These are phyloP conservation scores for Scortechinia acanthostroma DNA, from an alignment of 2,329 filamentous ascomycete genomes.

Conservation along the genomic window DNA sequence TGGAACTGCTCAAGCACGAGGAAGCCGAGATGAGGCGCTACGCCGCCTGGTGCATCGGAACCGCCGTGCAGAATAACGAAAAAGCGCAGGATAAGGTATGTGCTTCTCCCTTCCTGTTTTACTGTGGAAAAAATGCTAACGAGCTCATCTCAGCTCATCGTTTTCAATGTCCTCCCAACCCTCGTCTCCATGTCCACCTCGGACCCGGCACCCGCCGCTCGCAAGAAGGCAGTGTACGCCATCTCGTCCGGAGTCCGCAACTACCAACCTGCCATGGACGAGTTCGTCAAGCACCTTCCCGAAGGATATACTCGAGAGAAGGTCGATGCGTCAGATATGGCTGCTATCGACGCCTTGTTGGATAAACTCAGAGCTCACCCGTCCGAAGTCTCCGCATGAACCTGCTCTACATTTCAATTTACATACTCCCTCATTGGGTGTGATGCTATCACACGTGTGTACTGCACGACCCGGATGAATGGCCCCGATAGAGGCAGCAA, in stretches of 20 bases:
- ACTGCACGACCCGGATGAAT: too few species aligned
- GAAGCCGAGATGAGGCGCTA: slow-evolving; percentile 71
- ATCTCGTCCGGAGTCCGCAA: slow-evolving; percentile 82
- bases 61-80: slow-evolving; percentile 91
- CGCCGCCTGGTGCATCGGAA: slow-evolving; percentile 91
- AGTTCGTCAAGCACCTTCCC: slow-evolving; percentile 52
- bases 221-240: slow-evolving; percentile 84
- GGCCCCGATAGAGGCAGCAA: too few species aligned
- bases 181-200: slow-evolving; percentile 61
- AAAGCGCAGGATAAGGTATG: slow-evolving; percentile 60
- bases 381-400: background rate
- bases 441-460: too few species aligned
- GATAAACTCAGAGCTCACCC: slow-evolving; percentile 42
- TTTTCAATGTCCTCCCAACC: slow-evolving; percentile 59
- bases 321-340: slow-evolving; percentile 82
- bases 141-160: slow-evolving; percentile 41
- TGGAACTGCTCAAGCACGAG: slow-evolving; percentile 59
- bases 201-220: slow-evolving; percentile 51
- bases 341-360: slow-evolving; percentile 72
- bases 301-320: slow-evolving; percentile 47
- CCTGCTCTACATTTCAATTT: too few species aligned
- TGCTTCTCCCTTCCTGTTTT: background rate
- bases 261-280: slow-evolving; percentile 76
- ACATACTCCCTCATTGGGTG: too few species aligned
- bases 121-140: too few species aligned